These are phyloP conservation scores for Diutina siamensis DNA, from an alignment of 1,139 yeast species.

Conservation along the genomic window DNA sequence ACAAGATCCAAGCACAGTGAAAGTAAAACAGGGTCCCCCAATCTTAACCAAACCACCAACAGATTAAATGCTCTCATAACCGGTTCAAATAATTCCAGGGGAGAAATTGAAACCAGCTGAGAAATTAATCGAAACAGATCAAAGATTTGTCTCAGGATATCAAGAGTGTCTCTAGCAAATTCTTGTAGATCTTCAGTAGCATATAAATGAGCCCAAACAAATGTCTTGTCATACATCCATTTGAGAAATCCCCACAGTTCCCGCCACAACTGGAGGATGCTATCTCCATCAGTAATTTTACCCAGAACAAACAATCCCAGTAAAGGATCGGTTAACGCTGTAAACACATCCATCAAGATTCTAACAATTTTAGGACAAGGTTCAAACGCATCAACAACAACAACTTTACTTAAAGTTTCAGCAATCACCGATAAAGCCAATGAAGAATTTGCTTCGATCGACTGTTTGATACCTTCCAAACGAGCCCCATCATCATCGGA, in stretches of 20 bases:
- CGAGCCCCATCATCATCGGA: constrained; percentile 32
- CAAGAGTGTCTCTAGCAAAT: constrained; percentile 79
- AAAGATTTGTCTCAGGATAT: constrained; percentile 57
- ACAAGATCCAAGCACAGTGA: constrained; percentile 67
- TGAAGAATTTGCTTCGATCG: constrained; percentile 33
- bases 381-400: constrained; percentile 43
- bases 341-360: constrained; percentile 62
- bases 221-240: constrained; percentile 56
- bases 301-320: constrained; percentile 30
- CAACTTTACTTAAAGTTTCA: constrained; percentile 33
- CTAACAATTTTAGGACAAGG: constrained; percentile 70
- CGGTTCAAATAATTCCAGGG: constrained; percentile 16
- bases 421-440: constrained; percentile 38
- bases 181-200: constrained; percentile 52
- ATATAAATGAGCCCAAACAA: constrained; percentile 61
- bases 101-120: constrained; percentile 8
- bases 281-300: constrained; percentile 3
- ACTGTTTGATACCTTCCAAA: constrained; percentile 53
- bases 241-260: constrained; percentile 60
- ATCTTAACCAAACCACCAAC: constrained; percentile 67
- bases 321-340: constrained; percentile 55
- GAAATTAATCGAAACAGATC: constrained; percentile 48
- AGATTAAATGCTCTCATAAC: constrained; percentile 43
- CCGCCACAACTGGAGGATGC: constrained; percentile 45
- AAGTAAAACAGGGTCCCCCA: constrained; percentile 67